Percentiles rank a stretch among this genome's conserved stretches.
Evolutionary conservation across 2,329 filamentous ascomycete genomes (phyloP).

Genomic region (Botrytis hyacinthi): DNA sequence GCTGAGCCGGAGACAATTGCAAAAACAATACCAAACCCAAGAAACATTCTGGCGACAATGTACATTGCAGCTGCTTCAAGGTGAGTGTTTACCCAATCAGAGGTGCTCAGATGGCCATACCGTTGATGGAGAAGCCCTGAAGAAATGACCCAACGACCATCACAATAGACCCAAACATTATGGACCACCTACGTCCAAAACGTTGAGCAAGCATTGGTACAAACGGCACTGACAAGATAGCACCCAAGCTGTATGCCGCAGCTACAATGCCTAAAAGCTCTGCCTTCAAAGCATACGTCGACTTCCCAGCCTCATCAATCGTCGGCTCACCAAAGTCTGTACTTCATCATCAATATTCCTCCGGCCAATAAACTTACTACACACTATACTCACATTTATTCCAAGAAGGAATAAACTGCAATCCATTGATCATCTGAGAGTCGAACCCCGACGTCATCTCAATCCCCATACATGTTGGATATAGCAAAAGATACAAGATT

Average conservation of each 20-base stretch:
- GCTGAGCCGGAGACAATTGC: slow-evolving; percentile 52
- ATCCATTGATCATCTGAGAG: slow-evolving; percentile 48
- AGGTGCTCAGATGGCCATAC: slow-evolving; percentile 34
- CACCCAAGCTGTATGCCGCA: slow-evolving; percentile 55
- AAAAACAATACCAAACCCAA: slow-evolving; percentile 53
- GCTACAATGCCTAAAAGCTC: slow-evolving; percentile 25
- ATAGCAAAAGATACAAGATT: slow-evolving; percentile 41
- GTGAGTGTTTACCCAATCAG: slow-evolving; percentile 33
- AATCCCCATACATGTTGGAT: slow-evolving; percentile 53
- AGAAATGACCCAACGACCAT: slow-evolving; percentile 55
- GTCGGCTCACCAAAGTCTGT: slow-evolving; percentile 9
- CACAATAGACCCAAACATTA: slow-evolving; percentile 53
- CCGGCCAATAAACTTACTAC: background rate
- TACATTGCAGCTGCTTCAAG: slow-evolving; percentile 47
- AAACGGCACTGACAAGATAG: slow-evolving; percentile 53
- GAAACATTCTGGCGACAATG: slow-evolving; percentile 51
- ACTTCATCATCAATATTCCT: background rate
- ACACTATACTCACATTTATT: slow-evolving; percentile 32
- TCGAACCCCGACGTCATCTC: slow-evolving; percentile 56
- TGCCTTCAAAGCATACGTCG: slow-evolving; percentile 1
- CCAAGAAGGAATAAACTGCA: slow-evolving; percentile 41
- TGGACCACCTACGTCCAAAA: slow-evolving; percentile 52
- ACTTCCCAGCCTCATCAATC: slow-evolving; percentile 10
- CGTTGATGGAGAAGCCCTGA: slow-evolving; percentile 45
- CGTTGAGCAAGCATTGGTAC: slow-evolving; percentile 51